Base-by-base conservation (phyloP, 345 rosid species). In the Mercurialis annua region DNA sequence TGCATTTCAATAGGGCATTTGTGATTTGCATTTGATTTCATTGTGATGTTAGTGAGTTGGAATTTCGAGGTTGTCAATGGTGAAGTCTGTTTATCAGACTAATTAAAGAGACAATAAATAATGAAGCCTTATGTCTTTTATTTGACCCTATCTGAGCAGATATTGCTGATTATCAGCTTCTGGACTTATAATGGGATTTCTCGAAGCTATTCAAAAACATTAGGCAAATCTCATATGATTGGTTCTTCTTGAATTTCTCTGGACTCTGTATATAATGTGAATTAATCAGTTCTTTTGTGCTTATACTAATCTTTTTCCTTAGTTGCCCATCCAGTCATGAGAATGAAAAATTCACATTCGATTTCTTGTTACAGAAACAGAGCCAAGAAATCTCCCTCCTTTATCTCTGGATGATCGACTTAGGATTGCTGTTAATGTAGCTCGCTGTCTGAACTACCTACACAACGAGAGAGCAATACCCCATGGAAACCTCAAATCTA, bases 401-500 rank as follows among this genome's bases (percentile, higher is more conserved):
- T 80, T 92, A 67, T 80, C 90, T 29, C 81, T 90, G 4, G 76
- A 81, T 16, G 75, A 80, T 49, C 87, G 95, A 52, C 85, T 92
- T 31, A 77, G 70, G 68, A 71, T 86, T 48, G 84, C 86, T 65
- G 73, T 83, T 1, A 87, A 84, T 61, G 80, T 85, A 60, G 87
- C 92, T 6, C 64, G 85, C 64, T 92, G 98, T 74, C 87, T 88
- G 75, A 88, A 77, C 80, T 88, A 82, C 84, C 81, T 92, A 8
- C 98, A 92, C 70, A 86, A 82, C 6, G 91, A 87, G 77, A 80
- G 77, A 75, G 89, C 95, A 65, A 90, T 92, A 70, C 98, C 98
- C 18, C 98, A 92, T 51, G 98, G 98, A 55, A 92, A 90, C 83
- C 88, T 92, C 26, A 92, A 92, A 75, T 88, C 96, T 12, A 82